These are phyloP conservation scores for Brachypodium distachyon DNA, from an alignment of 202 grass and related monocot genomes.

Conservation along the genomic window DNA sequence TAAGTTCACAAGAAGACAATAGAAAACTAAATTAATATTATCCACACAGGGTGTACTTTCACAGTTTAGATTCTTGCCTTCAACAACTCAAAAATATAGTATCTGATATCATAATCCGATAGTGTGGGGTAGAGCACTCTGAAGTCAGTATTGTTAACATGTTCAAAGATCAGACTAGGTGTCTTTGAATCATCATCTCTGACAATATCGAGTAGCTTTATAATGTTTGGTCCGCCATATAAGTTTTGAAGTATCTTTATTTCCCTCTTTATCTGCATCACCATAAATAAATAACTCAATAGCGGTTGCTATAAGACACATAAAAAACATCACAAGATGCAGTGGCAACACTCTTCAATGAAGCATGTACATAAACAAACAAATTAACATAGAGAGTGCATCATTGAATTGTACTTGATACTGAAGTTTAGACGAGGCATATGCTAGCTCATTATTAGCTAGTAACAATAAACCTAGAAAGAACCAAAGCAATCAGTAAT, in stretches of 20 bases:
- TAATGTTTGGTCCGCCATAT: slow-evolving; percentile 85
- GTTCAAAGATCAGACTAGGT: slow-evolving; percentile 88
- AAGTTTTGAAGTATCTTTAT: slow-evolving; percentile 99
- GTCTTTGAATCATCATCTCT: slow-evolving; percentile 94
- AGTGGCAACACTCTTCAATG: not conserved
- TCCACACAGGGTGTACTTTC: not conserved
- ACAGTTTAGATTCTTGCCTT: slow-evolving; percentile 50
- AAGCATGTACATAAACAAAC: not conserved
- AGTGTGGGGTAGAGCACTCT: slow-evolving; percentile 90
- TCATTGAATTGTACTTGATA: not conserved
- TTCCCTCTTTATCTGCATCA: slow-evolving; percentile 93
- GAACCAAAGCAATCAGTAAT: not conserved
- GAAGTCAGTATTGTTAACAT: slow-evolving; percentile 92
- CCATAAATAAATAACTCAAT: slow-evolving; percentile 18
- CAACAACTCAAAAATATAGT: slow-evolving; percentile 90
- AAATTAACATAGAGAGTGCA: slow-evolving; percentile 2
- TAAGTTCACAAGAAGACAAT: no score
- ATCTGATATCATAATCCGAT: slow-evolving; percentile 86
- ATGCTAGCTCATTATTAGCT: not conserved
- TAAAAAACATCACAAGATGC: slow-evolving; percentile 3
- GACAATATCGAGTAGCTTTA: slow-evolving; percentile 94
- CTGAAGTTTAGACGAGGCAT: not conserved
- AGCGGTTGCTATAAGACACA: slow-evolving; percentile 3
- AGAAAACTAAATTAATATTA: not conserved
- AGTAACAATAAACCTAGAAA: not conserved